Conservation (phyloP, 2,329 filamentous ascomycete genomes). For the Pseudovirgaria hyperparasitica region DNA sequence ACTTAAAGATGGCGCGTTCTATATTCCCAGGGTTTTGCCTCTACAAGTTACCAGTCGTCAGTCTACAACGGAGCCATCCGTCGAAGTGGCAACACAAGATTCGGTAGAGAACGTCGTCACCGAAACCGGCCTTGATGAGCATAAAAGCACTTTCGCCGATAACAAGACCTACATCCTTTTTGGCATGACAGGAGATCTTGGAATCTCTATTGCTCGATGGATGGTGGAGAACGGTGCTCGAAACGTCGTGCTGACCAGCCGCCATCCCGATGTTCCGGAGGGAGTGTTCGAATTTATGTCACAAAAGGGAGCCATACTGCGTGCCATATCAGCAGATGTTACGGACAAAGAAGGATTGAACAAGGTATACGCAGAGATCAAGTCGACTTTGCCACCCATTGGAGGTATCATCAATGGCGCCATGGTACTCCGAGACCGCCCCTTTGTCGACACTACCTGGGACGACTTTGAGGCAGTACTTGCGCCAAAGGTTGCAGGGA, state of each 20-base stretch:
- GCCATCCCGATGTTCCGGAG: conserved; percentile 22
- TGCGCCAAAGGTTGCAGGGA: conserved; percentile 10
- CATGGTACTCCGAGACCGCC: conserved; percentile 9
- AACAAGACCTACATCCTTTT: conserved; percentile 11
- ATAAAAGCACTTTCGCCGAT: conserved; percentile 3
- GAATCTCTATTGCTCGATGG: conserved; percentile 9
- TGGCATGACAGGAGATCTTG: conserved; percentile 12
- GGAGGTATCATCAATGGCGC: conserved; percentile 12
- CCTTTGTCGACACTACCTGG: conserved; percentile 6
- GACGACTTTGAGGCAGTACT: conserved; percentile 5
- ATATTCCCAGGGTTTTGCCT: conserved; percentile 4
- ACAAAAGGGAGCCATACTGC: conserved; percentile 4
- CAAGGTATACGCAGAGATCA: conserved; percentile 3
- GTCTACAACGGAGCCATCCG: not conserved
- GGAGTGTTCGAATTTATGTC: conserved; percentile 7
- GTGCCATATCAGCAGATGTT: conserved; percentile 5
- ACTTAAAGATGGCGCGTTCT: conserved; percentile 4
- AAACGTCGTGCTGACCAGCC: conserved; percentile 23
- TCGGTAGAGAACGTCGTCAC: not conserved
- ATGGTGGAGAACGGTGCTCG: conserved; percentile 13
- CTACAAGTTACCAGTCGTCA: conserved; percentile 2
- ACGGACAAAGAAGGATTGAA: conserved; percentile 1
- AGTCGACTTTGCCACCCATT: conserved; percentile 5
- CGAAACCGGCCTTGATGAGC: too few relatives aligned
- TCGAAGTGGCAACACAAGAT: not conserved